Percentiles rank a stretch among this genome's conserved stretches.
Conservation (phyloP, 2,329 filamentous ascomycete genomes). For the Passalora sequoiae region DNA sequence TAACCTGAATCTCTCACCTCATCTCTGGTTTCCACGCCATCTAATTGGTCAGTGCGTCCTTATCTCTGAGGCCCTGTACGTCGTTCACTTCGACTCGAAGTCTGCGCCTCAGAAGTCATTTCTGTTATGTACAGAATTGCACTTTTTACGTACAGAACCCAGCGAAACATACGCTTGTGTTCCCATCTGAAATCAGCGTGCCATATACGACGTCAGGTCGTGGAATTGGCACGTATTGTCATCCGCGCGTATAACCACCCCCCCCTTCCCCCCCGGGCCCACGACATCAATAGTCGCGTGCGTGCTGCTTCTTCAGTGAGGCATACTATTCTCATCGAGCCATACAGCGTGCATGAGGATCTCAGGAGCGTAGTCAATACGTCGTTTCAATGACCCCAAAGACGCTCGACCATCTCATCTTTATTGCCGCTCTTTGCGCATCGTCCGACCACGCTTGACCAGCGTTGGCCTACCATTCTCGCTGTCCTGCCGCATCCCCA, state of each 20-base stretch:
- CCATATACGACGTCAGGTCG: constrained; percentile 5
- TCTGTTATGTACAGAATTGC: constrained; percentile 20
- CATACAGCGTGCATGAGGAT: constrained; percentile 4
- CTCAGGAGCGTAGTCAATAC: constrained; percentile 1
- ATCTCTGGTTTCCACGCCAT: background rate
- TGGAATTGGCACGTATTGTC: constrained; percentile 8
- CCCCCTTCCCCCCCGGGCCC: constrained; percentile 8
- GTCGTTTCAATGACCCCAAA: constrained; percentile 33
- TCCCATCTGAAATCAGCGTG: constrained; percentile 6
- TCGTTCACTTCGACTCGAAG: constrained; percentile 5
- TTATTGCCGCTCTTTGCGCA: constrained; percentile 31
- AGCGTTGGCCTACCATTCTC: constrained; percentile 15
- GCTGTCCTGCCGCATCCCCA: constrained; percentile 7
- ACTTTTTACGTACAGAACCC: constrained; percentile 16
- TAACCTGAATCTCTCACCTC: constrained; percentile 4
- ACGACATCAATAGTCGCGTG: constrained; percentile 14
- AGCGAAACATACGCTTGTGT: constrained; percentile 9
- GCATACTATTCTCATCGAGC: constrained; percentile 6
- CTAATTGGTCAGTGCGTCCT: constrained; percentile 8
- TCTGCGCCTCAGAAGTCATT: constrained; percentile 10
- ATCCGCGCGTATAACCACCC: constrained; percentile 10
- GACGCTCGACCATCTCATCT: constrained; percentile 32
- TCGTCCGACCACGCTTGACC: constrained; percentile 26
- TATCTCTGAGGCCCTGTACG: constrained; percentile 3
- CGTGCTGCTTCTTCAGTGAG: constrained; percentile 6